Conservation (phyloP, 1,284 basidiomycete genomes). For the Stereum hirsutum region DNA sequence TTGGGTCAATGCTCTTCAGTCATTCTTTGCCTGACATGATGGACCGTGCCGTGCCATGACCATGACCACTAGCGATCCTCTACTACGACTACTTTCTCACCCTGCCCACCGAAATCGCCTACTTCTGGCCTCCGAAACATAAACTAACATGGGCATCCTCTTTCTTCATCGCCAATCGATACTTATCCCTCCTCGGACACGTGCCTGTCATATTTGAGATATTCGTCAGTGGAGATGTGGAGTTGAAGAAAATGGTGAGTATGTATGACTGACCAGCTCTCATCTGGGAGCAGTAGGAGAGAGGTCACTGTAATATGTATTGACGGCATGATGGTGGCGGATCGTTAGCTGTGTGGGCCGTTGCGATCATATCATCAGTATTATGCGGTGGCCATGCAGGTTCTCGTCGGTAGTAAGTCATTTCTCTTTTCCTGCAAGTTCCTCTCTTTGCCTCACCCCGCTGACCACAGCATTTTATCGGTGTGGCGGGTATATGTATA, state of each 20-base stretch:
- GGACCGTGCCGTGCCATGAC: background rate
- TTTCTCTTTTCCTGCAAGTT: background rate
- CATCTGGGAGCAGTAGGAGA: background rate
- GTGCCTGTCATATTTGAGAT: constrained; percentile 3
- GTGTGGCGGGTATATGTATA: too few relatives aligned
- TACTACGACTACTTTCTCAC: constrained; percentile 10
- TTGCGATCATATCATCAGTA: constrained; percentile 2
- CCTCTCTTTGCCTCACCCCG: background rate
- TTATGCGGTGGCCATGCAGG: background rate
- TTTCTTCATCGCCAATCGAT: constrained; percentile 9
- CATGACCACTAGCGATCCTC: constrained; percentile 9
- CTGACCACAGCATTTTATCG: background rate
- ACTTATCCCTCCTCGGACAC: constrained; percentile 6
- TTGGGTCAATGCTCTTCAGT: too few relatives aligned
- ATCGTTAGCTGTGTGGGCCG: background rate
- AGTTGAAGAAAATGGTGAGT: background rate
- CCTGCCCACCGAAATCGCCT: constrained; percentile 5
- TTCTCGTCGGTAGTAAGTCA: constrained; percentile 1
- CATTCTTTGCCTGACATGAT: too few relatives aligned
- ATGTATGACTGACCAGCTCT: background rate
- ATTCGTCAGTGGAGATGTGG: background rate
- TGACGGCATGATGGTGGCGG: too few relatives aligned
- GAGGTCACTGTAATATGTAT: background rate
- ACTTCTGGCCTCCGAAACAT: constrained; percentile 6
- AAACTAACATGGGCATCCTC: constrained; percentile 5